Base-by-base conservation (phyloP, 148 eudicot genomes). In the Nyssa sinensis region DNA sequence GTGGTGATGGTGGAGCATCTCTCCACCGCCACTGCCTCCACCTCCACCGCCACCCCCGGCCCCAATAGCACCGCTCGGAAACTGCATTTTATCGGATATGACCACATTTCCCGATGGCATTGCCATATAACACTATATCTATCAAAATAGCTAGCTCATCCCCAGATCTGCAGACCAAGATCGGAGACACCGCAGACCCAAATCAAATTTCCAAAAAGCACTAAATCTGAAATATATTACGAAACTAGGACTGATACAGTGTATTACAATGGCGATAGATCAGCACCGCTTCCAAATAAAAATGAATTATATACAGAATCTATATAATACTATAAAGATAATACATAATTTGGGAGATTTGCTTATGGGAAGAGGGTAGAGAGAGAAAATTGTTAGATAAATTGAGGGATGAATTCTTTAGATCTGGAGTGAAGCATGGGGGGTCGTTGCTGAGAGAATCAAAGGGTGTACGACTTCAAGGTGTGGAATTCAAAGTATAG, bases 71-170 rank as follows among this genome's bases (percentile, higher is more conserved):
- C 51, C 51, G 17, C 2, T 44, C 1, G 74, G 71, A 33, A 57
- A 70, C 75, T 81, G 84, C 78, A 77, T 69, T 74, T 74, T 81
- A 13, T 81, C 84, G 3, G 80, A 49, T 7, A 75, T 27, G 12
- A 57, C 83, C 62, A 60, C 82, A 65, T 73, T 73, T 28, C 85
- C 80, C 35, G 73, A 25, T 32, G 77, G 75, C 82, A 72, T 72
- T 75, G 75, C 79, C 82, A 69, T 65, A 69, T 30, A 32, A 44
- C 16, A 11, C 51, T 10, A 63, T 34, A 57, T 35, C 12, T 31
- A 70, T 23, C 64, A 55, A 39, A 41, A 44, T 41, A 29, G 28
- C 58, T 30, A 62, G 29, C 39, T 73, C 67, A 44, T 73, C 44
- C 67, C 66, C 57, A 47, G 75, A 73, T 73, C 75, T 44, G 37